Evolutionary conservation across 257 asterid species (phyloP).

Genomic region (Lithospermum erythrorhizon): DNA sequence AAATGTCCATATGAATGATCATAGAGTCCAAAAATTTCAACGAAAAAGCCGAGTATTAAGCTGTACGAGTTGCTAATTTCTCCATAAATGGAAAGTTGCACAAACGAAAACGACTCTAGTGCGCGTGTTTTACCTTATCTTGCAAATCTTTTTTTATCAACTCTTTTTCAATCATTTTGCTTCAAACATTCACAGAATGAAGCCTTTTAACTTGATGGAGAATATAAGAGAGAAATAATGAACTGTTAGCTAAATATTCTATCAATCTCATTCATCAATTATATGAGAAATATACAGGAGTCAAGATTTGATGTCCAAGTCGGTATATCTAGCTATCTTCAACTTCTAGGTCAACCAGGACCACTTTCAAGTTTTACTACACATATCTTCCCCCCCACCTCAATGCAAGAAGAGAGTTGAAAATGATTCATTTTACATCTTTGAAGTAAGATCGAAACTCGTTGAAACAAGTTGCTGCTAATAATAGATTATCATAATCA

Average conservation of each 20-base stretch:
- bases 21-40: neutral
- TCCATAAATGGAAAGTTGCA: neutral
- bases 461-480: too few relatives aligned
- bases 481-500: too few relatives aligned
- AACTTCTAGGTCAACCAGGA: neutral
- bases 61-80: neutral
- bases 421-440: too few relatives aligned
- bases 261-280: neutral
- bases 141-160: too few relatives aligned
- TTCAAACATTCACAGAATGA: too few relatives aligned
- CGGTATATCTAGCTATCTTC: neutral
- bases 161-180: neutral
- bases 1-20: neutral
- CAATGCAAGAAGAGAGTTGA: too few relatives aligned
- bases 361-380: neutral
- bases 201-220: neutral
- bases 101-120: neutral
- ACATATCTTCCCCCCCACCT: too few relatives aligned
- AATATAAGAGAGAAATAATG: neutral
- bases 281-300: neutral
- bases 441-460: too few relatives aligned
- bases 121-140: neutral
- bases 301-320: neutral
- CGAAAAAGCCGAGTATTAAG: neutral
- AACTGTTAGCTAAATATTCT: neutral